These are phyloP conservation scores for Zanthoxylum bungeanum DNA, from an alignment of 345 rosid species.

Conservation along the genomic window DNA sequence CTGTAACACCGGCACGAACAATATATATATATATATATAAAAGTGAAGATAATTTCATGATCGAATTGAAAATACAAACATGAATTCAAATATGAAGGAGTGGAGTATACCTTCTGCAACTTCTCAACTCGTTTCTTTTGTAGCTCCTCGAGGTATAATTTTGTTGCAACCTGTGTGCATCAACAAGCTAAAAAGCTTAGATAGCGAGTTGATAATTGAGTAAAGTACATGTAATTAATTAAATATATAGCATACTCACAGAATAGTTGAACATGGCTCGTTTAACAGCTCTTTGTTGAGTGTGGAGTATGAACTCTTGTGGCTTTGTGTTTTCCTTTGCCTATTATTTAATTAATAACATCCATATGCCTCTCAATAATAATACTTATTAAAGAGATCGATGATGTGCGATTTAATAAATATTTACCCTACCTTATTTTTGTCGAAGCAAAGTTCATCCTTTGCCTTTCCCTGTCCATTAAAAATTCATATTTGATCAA, in stretches of 20 bases:
- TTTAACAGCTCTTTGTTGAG: constrained; percentile 71
- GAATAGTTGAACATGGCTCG: constrained; percentile 88
- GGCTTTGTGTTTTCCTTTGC: constrained; percentile 70
- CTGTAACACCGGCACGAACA: no score
- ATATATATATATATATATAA: no score
- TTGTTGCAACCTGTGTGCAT: constrained; percentile 64
- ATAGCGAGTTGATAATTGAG: background rate
- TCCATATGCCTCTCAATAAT: no score
- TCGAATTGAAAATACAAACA: no score
- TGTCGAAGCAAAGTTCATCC: no score
- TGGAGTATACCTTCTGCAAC: constrained; percentile 62
- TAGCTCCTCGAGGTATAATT: constrained; percentile 47
- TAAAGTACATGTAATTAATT: background rate
- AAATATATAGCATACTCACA: constrained; percentile 25
- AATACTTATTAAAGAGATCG: no score
- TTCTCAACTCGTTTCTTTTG: constrained; percentile 61
- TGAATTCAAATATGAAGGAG: no score
- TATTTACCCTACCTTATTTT: no score
- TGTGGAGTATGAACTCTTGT: constrained; percentile 66
- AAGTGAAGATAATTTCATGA: no score
- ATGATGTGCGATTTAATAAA: no score
- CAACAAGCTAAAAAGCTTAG: background rate
- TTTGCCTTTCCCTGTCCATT: no score
- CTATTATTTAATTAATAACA: constrained; percentile 18
- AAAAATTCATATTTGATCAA: no score